Evolutionary conservation across 2,329 filamentous ascomycete genomes (phyloP).

Genomic region (Pseudocercospora ulei): DNA sequence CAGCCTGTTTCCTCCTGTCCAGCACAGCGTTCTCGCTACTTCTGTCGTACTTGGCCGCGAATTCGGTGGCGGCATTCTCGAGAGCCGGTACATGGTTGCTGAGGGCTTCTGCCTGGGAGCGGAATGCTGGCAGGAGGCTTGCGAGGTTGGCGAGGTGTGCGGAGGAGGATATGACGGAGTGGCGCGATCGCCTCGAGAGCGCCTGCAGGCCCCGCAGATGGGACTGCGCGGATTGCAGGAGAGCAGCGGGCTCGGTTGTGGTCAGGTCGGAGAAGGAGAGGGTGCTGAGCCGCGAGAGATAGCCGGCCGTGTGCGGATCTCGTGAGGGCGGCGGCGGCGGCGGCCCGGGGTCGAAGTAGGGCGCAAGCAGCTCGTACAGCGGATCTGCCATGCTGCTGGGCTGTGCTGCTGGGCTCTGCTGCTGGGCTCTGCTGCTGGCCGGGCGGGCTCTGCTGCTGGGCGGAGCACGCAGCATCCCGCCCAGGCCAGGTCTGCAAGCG

Average conservation of each 20-base stretch:
- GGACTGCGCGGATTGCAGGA: slow-evolving; percentile 73
- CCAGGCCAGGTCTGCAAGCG: too few species aligned
- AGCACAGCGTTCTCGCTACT: slow-evolving; percentile 54
- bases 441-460: too few species aligned
- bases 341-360: slow-evolving; percentile 46
- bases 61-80: slow-evolving; percentile 66
- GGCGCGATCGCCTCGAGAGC: slow-evolving; percentile 81
- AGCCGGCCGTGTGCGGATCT: slow-evolving; percentile 53
- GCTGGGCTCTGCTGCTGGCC: too few species aligned
- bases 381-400: slow-evolving; percentile 45
- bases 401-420: neutral
- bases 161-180: slow-evolving; percentile 70
- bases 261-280: slow-evolving; percentile 64
- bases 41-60: slow-evolving; percentile 74
- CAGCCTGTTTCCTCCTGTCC: slow-evolving; percentile 63
- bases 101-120: slow-evolving; percentile 56
- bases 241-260: slow-evolving; percentile 63
- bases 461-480: too few species aligned
- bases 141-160: slow-evolving; percentile 64
- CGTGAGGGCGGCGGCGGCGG: slow-evolving; percentile 36
- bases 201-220: slow-evolving; percentile 73
- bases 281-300: slow-evolving; percentile 67
- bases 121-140: slow-evolving; percentile 61
- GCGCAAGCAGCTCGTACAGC: slow-evolving; percentile 62
- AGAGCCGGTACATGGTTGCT: slow-evolving; percentile 64